Percentiles rank a stretch among this genome's conserved stretches.
Conservation (phyloP, 768 basidiomycete species). For the Boletellus emodensis region DNA sequence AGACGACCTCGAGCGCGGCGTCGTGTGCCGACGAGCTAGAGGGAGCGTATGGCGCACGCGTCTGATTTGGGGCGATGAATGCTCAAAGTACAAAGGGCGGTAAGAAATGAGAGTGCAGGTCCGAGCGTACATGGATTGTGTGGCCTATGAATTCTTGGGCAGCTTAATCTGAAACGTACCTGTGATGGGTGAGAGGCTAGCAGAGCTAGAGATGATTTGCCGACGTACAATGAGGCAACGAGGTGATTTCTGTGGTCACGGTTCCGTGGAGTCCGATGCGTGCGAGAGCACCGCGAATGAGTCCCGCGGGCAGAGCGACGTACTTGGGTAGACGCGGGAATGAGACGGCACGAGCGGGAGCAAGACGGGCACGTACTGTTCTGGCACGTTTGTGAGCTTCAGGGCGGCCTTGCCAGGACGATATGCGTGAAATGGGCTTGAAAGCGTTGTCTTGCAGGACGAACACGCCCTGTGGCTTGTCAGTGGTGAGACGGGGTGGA, state of each 20-base stretch:
- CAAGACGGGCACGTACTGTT: constrained; percentile 45
- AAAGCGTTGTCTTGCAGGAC: constrained; percentile 91
- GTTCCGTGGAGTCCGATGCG: constrained; percentile 73
- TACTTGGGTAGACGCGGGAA: constrained; percentile 46
- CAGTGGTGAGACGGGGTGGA: background rate
- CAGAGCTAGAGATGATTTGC: background rate
- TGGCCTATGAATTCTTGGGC: constrained; percentile 50
- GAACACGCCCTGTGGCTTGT: constrained; percentile 68
- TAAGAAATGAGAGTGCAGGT: too few relatives aligned
- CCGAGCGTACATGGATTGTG: too few relatives aligned
- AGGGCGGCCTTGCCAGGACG: constrained; percentile 73
- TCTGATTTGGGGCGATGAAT: too few relatives aligned
- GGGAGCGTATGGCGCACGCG: too few relatives aligned
- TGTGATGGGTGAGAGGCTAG: constrained; percentile 21
- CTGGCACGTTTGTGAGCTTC: constrained; percentile 70
- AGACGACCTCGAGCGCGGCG: too few relatives aligned
- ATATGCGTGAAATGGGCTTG: constrained; percentile 77
- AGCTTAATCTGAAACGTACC: constrained; percentile 84
- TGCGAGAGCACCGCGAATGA: constrained; percentile 78
- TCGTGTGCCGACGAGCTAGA: too few relatives aligned
- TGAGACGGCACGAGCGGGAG: background rate
- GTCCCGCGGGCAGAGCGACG: constrained; percentile 74
- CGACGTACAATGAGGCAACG: constrained; percentile 78
- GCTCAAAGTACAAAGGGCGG: too few relatives aligned
- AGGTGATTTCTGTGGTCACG: constrained; percentile 74